A percentile compares a stretch with the other conserved stretches of the same genome.
These are phyloP conservation scores for Pichia sp. DNA, from an alignment of 1,139 yeast genomes.

Conservation along the genomic window DNA sequence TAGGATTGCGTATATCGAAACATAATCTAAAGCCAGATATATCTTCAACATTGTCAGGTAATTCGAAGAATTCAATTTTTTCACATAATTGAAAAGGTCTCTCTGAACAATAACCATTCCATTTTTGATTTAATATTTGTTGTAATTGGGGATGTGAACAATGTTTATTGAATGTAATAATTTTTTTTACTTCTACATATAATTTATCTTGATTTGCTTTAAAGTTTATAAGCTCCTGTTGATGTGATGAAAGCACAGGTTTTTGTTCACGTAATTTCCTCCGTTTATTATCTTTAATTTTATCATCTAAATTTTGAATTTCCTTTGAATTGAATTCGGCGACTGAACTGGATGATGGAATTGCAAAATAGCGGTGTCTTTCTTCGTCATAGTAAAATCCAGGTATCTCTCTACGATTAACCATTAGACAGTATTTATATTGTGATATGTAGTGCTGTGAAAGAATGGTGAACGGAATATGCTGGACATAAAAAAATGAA, in stretches of 20 bases:
- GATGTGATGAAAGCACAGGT: neutral
- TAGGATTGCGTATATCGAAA: too few relatives aligned
- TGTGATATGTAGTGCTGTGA: too few relatives aligned
- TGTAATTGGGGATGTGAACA: neutral
- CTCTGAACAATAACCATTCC: neutral
- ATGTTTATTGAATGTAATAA: neutral
- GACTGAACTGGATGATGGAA: conserved; percentile 3
- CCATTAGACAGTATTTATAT: neutral
- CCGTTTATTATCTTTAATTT: neutral
- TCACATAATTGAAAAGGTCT: conserved; percentile 1
- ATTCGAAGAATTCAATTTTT: neutral
- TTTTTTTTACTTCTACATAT: neutral
- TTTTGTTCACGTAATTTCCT: neutral
- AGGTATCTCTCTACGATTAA: conserved; percentile 6
- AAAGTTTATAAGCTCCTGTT: neutral
- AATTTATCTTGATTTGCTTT: neutral
- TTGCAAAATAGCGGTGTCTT: conserved; percentile 11
- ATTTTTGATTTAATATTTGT: neutral
- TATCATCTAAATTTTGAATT: neutral
- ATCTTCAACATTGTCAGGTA: neutral
- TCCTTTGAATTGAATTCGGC: conserved; percentile 2
- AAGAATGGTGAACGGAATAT: too few relatives aligned
- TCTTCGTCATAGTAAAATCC: conserved; percentile 13
- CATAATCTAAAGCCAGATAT: neutral
- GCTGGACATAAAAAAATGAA: too few relatives aligned